Conservation (phyloP, 139 green algal genomes). For the Limnomonas spitsbergensis region DNA sequence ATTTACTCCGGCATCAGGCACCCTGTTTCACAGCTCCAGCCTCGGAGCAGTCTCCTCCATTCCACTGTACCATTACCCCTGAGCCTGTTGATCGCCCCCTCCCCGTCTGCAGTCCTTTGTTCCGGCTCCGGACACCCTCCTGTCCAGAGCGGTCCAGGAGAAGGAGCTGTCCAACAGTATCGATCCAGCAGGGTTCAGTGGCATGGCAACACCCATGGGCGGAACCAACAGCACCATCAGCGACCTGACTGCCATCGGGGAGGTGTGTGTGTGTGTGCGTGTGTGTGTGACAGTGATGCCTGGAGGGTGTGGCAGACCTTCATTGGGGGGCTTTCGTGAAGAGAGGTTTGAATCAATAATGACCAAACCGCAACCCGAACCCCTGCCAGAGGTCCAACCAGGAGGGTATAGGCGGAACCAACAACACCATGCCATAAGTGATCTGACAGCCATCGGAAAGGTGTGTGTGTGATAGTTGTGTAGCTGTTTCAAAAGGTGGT, state of each 20-base stretch:
- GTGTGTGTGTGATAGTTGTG: conserved; percentile 25
- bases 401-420: conserved; percentile 33
- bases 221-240: conserved; percentile 32
- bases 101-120: conserved; percentile 57
- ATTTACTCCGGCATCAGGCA: conserved; percentile 90
- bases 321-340: too few relatives aligned
- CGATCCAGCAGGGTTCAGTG: conserved; percentile 24
- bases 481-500: too few relatives aligned
- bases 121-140: conserved; percentile 88
- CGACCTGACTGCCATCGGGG: conserved; percentile 90
- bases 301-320: too few relatives aligned
- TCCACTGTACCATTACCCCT: too few relatives aligned
- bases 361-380: too few relatives aligned
- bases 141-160: conserved; percentile 68
- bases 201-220: conserved; percentile 54
- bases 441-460: conserved; percentile 90
- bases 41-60: too few relatives aligned
- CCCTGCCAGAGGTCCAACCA: too few relatives aligned
- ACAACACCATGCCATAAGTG: conserved; percentile 39
- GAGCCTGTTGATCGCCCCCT: too few relatives aligned
- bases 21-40: too few relatives aligned
- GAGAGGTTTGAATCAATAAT: too few relatives aligned
- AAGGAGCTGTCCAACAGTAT: conserved; percentile 41
- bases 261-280: conserved; percentile 23
- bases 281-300: too few relatives aligned